These are phyloP conservation scores for Mucor velutinosus DNA, from an alignment of 371 early-diverging fungal genomes.

Conservation along the genomic window DNA sequence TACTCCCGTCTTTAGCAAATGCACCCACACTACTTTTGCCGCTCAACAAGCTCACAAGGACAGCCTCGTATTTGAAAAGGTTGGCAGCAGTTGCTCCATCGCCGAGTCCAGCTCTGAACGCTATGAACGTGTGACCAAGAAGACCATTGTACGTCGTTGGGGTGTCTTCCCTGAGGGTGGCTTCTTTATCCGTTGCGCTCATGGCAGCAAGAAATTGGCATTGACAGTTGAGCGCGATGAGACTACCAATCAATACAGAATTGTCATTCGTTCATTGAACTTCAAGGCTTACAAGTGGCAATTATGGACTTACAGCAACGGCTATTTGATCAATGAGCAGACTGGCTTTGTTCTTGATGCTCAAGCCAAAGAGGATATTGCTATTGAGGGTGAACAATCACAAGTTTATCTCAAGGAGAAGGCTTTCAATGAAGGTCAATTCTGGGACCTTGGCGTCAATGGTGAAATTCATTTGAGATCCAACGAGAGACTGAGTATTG, in stretches of 20 bases:
- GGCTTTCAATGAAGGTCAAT: constrained; percentile 38
- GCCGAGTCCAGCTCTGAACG: constrained; percentile 29
- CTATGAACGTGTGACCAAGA: constrained; percentile 36
- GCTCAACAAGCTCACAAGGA: constrained; percentile 22
- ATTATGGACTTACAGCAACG: constrained; percentile 53
- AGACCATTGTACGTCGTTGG: constrained; percentile 43
- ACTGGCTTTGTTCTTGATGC: constrained; percentile 57
- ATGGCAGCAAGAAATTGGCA: constrained; percentile 35
- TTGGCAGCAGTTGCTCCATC: constrained; percentile 13
- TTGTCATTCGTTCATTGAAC: constrained; percentile 37
- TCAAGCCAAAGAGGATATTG: constrained; percentile 31
- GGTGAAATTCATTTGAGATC: constrained; percentile 47
- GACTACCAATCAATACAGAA: constrained; percentile 12
- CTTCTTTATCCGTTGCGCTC: constrained; percentile 40
- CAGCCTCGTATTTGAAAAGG: constrained; percentile 14
- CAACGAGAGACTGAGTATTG: constrained; percentile 37
- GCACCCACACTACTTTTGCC: constrained; percentile 13
- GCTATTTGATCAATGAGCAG: constrained; percentile 55
- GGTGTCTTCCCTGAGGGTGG: constrained; percentile 44
- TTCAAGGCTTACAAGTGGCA: constrained; percentile 50
- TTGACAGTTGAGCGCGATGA: constrained; percentile 37
- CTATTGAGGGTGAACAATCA: constrained; percentile 35
- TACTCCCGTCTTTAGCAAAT: constrained; percentile 36
- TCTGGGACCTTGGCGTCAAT: constrained; percentile 41
- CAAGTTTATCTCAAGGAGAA: constrained; percentile 33